phyloP scores from a whole-genome alignment of 345 rosid species.

The Salix koriyanagi region DNA sequence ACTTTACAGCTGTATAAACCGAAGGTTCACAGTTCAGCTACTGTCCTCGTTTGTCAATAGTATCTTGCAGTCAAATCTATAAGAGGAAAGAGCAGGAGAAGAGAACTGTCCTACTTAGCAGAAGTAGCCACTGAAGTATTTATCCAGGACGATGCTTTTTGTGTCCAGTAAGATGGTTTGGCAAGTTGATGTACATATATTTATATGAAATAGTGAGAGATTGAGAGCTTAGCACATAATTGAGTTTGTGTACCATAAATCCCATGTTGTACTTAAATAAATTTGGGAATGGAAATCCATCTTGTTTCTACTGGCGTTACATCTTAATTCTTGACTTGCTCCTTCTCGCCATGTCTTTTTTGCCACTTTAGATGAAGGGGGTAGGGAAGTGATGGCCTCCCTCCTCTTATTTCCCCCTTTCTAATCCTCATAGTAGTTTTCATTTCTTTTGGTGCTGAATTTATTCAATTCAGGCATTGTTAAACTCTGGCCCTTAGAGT shows the following conservation, averaged over 20 bases:
- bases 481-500: no score
- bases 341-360: background rate
- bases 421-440: no score
- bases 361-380: background rate
- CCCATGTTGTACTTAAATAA: slow-evolving; percentile 43
- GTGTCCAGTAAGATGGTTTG: slow-evolving; percentile 24
- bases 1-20: slow-evolving; percentile 4
- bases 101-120: slow-evolving; percentile 13
- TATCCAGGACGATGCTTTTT: slow-evolving; percentile 11
- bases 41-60: background rate
- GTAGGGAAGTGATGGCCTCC: no score
- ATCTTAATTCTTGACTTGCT: background rate
- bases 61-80: background rate
- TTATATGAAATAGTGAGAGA: slow-evolving; percentile 26
- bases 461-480: no score
- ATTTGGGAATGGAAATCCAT: slow-evolving; percentile 31
- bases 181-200: slow-evolving; percentile 38
- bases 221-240: slow-evolving; percentile 17
- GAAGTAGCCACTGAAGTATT: slow-evolving; percentile 18
- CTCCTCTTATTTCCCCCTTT: no score
- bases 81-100: slow-evolving; percentile 11
- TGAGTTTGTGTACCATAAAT: slow-evolving; percentile 36
- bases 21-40: slow-evolving; percentile 7
- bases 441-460: no score
- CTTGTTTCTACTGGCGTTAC: slow-evolving; percentile 2